These are phyloP conservation scores for Zygotorulaspora sp. DNA, from an alignment of 805 yeast species.

Conservation along the genomic window DNA sequence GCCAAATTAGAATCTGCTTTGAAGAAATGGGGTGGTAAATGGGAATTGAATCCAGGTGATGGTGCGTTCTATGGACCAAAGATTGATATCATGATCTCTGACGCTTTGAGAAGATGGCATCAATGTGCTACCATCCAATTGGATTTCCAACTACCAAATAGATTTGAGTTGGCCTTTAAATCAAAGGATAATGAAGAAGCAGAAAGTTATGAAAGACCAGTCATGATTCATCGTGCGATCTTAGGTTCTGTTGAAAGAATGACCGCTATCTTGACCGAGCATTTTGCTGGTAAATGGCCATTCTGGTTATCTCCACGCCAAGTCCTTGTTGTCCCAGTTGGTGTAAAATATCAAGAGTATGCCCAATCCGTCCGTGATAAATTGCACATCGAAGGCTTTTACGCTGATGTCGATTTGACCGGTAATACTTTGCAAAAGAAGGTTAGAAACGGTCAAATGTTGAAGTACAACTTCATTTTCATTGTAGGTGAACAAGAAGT, in stretches of 20 bases:
- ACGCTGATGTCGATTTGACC: constrained; percentile 85
- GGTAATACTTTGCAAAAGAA: constrained; percentile 98
- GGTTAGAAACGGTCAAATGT: constrained; percentile 93
- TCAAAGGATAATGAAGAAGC: constrained; percentile 50
- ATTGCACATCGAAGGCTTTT: constrained; percentile 71
- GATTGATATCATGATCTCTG: constrained; percentile 93
- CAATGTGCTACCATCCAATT: constrained; percentile 99
- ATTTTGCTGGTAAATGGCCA: constrained; percentile 99
- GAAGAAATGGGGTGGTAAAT: constrained; percentile 77
- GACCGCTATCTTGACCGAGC: constrained; percentile 98
- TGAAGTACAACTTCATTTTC: constrained; percentile 91
- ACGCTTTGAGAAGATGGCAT: constrained; percentile 93
- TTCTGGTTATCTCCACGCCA: constrained; percentile 99
- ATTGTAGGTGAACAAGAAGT: constrained; percentile 96
- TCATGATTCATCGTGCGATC: constrained; percentile 98
- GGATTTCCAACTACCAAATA: constrained; percentile 95
- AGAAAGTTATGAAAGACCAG: constrained; percentile 77
- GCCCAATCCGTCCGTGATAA: constrained; percentile 75
- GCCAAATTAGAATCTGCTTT: constrained; percentile 75
- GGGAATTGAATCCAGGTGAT: constrained; percentile 96
- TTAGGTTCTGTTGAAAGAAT: constrained; percentile 98
- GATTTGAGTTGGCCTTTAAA: constrained; percentile 88
- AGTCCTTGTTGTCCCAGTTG: constrained; percentile 92
- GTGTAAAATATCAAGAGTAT: constrained; percentile 85
- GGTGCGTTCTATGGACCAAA: constrained; percentile 96